Percentiles rank a stretch among this genome's conserved stretches.
Conservation (phyloP, 164 flowering plant species). For the Umbellularia californica region DNA sequence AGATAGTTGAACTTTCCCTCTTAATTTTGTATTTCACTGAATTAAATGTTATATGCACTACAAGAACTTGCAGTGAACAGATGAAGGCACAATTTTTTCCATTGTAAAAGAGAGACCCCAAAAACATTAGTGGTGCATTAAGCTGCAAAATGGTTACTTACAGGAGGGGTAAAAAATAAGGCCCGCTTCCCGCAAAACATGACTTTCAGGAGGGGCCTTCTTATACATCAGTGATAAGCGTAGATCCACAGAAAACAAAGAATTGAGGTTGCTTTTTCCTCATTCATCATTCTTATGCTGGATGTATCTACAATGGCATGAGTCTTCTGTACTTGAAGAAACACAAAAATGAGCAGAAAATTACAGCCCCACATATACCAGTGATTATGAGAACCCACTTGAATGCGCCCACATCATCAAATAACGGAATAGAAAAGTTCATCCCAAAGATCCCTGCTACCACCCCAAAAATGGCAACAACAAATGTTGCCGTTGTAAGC, state of each 20-base stretch:
- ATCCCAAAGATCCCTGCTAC: slow-evolving; percentile 96
- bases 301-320: slow-evolving; percentile 61
- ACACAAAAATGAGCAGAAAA: slow-evolving; percentile 68
- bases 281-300: not conserved
- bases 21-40: no score
- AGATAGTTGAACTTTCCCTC: not conserved
- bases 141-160: not conserved
- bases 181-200: not conserved
- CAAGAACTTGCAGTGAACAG: not conserved
- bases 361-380: slow-evolving; percentile 45
- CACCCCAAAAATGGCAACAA: slow-evolving; percentile 89
- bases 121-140: not conserved
- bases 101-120: not conserved
- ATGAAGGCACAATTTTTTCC: no score
- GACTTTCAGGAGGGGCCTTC: no score
- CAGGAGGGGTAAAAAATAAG: not conserved
- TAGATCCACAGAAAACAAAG: not conserved
- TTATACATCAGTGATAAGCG: no score
- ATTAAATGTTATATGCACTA: not conserved
- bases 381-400: slow-evolving; percentile 81
- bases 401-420: slow-evolving; percentile 56
- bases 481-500: slow-evolving; percentile 92
- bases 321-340: slow-evolving; percentile 77
- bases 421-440: slow-evolving; percentile 67
- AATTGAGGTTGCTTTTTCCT: not conserved